Conservation (phyloP, 768 basidiomycete species). For the Rhodotorula diobovata region DNA sequence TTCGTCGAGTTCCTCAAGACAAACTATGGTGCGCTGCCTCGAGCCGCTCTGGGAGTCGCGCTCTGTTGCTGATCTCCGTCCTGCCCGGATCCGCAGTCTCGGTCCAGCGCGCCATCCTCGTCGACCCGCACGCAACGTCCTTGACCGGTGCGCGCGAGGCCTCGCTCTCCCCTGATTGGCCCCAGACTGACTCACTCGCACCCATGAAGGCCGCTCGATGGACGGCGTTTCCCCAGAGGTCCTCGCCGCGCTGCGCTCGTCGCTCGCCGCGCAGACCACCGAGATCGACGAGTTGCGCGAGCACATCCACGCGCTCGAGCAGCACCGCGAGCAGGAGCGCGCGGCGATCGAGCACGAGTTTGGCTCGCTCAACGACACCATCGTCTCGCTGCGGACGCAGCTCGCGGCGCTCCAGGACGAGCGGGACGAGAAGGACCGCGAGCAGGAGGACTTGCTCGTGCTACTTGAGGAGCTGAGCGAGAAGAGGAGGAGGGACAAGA, state of each 20-base stretch:
- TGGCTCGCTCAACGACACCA: constrained; percentile 12
- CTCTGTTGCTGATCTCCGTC: background rate
- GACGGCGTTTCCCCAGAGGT: constrained; percentile 72
- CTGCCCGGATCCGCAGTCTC: constrained; percentile 44
- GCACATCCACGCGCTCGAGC: constrained; percentile 30
- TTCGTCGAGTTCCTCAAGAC: constrained; percentile 99
- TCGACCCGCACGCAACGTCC: constrained; percentile 47
- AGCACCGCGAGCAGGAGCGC: constrained; percentile 41
- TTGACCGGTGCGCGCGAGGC: background rate
- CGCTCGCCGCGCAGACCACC: constrained; percentile 68
- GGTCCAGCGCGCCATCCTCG: constrained; percentile 50
- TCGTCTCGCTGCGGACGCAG: constrained; percentile 8
- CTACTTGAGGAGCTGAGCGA: constrained; percentile 82
- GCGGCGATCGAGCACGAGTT: constrained; percentile 25
- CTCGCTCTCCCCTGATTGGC: background rate
- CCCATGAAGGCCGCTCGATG: constrained; percentile 72
- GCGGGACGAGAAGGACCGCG: constrained; percentile 80
- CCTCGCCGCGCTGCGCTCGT: constrained; percentile 74
- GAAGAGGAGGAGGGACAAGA: constrained; percentile 82
- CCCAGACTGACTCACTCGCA: background rate
- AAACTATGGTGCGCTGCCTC: constrained; percentile 67
- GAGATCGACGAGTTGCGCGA: constrained; percentile 50
- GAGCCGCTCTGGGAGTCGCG: background rate
- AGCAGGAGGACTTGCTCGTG: constrained; percentile 92
- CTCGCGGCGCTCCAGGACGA: constrained; percentile 49